phyloP scores from a whole-genome alignment of 176 grass and related monocot species.

The Carex myosuroides region DNA sequence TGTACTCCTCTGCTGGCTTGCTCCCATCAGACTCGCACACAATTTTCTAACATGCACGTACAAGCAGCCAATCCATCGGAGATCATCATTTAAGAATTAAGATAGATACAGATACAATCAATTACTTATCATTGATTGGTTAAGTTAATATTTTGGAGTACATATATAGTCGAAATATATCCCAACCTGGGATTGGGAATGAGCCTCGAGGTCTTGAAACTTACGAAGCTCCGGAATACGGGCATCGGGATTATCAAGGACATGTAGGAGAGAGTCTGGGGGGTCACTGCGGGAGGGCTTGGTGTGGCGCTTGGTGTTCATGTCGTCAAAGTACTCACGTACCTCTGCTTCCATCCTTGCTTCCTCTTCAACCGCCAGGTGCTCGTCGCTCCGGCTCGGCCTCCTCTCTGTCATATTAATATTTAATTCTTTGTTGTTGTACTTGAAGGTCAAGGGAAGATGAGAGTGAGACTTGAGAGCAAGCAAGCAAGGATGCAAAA shows the following conservation, averaged over 20 bases:
- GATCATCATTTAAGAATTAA: too few species aligned
- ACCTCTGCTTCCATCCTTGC: constrained; percentile 41
- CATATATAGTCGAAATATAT: too few species aligned
- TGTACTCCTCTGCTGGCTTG: constrained; percentile 57
- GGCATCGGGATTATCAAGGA: constrained; percentile 10
- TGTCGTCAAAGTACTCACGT: constrained; percentile 51
- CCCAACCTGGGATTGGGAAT: constrained; percentile 15
- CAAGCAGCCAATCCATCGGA: not conserved
- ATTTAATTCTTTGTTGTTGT: too few species aligned
- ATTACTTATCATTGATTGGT: too few species aligned
- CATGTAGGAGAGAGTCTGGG: constrained; percentile 44
- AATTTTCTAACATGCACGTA: constrained; percentile 34
- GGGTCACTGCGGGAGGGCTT: constrained; percentile 76
- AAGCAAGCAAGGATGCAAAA: too few species aligned
- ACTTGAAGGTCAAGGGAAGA: too few species aligned
- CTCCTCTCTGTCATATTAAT: constrained; percentile 1
- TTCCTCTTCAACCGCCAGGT: constrained; percentile 43
- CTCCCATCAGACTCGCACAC: constrained; percentile 27
- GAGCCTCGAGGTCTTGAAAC: constrained; percentile 53
- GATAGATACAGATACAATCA: too few species aligned
- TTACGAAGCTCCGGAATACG: constrained; percentile 57
- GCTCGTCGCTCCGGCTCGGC: constrained; percentile 65
- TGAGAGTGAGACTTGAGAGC: too few species aligned
- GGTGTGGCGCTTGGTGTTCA: constrained; percentile 69
- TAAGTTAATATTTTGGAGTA: too few species aligned